phyloP scores from a whole-genome alignment of 805 yeast genomes.

The Yarrowia bubula region DNA sequence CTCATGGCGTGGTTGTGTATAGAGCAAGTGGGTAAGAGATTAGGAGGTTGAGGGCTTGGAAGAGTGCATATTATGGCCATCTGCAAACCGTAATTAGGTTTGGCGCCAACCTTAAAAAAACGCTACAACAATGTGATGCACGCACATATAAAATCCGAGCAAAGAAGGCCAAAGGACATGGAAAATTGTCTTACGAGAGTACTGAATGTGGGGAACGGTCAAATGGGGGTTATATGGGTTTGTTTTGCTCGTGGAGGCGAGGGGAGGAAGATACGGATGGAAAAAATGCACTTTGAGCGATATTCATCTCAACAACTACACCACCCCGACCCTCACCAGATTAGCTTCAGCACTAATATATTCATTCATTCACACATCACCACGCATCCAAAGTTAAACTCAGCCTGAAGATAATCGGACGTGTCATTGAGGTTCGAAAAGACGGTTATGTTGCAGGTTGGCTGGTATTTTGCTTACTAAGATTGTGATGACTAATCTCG shows the following conservation, averaged over 20 bases:
- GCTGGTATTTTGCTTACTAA: too few relatives aligned
- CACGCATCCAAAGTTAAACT: too few relatives aligned
- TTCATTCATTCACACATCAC: too few relatives aligned
- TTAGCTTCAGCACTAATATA: too few relatives aligned
- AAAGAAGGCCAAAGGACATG: not conserved
- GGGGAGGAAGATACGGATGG: not conserved
- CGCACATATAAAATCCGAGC: not conserved
- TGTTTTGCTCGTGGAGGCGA: not conserved
- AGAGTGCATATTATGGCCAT: conserved; percentile 18
- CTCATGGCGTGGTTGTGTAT: not conserved
- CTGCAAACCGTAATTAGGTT: conserved; percentile 2
- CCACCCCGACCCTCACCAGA: not conserved
- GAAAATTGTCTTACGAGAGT: not conserved
- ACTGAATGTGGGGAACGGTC: too few relatives aligned
- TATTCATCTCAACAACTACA: not conserved
- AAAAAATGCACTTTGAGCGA: too few relatives aligned
- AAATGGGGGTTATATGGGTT: not conserved
- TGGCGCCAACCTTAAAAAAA: conserved; percentile 1
- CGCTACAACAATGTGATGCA: not conserved
- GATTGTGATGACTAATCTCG: too few relatives aligned
- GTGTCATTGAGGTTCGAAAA: too few relatives aligned
- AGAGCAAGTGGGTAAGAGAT: not conserved
- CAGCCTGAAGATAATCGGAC: too few relatives aligned
- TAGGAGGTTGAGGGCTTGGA: not conserved
- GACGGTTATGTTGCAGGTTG: too few relatives aligned